Conservation (phyloP, 2,329 filamentous ascomycete species). For the Talaromyces islandicus region DNA sequence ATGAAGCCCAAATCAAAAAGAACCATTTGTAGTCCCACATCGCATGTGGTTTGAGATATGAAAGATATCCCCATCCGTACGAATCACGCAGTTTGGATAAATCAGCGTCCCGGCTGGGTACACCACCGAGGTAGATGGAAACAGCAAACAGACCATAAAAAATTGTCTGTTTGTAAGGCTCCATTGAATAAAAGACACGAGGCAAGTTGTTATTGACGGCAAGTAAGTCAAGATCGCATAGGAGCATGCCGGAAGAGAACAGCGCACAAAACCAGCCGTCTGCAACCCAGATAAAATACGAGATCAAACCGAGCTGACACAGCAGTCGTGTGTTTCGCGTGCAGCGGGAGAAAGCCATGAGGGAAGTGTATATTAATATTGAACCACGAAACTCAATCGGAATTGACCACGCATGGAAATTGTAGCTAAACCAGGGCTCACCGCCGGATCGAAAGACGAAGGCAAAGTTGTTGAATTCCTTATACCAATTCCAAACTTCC, state of each 20-base stretch:
- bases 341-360: constrained; percentile 53
- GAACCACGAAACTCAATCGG: constrained; percentile 60
- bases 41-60: constrained; percentile 59
- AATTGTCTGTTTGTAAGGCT: constrained; percentile 46
- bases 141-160: constrained; percentile 48
- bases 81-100: constrained; percentile 46
- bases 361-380: constrained; percentile 54
- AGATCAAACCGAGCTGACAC: constrained; percentile 48
- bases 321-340: constrained; percentile 50
- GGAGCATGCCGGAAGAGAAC: constrained; percentile 57
- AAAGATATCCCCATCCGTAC: constrained; percentile 57
- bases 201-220: constrained; percentile 48
- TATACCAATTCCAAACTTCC: constrained; percentile 48
- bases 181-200: constrained; percentile 39
- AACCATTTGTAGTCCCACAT: constrained; percentile 64
- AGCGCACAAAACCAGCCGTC: constrained; percentile 59
- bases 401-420: constrained; percentile 59
- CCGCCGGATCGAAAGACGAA: constrained; percentile 58
- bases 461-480: constrained; percentile 63
- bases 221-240: constrained; percentile 57
- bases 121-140: constrained; percentile 55
- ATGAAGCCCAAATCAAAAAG: constrained; percentile 57
- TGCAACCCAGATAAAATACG: constrained; percentile 62
- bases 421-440: constrained; percentile 53
- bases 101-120: constrained; percentile 49